Base-by-base conservation (phyloP, 179 eudicot genomes). In the Nepenthes alata region DNA sequence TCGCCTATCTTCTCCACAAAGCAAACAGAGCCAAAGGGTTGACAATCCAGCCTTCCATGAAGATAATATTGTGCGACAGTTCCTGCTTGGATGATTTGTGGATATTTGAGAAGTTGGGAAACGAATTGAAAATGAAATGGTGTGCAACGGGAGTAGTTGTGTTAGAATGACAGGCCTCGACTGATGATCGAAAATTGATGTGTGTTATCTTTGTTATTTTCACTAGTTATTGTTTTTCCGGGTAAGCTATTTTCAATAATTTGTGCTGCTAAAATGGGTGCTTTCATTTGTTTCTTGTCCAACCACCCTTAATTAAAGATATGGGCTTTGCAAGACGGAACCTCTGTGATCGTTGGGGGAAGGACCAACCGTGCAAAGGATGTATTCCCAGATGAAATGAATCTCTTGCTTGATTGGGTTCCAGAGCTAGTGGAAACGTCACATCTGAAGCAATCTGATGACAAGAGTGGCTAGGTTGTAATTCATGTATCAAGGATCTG, bases 241-340 rank as follows among this genome's bases (percentile, higher is more conserved):
- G 2, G 50, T 47, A 11, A 11, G 50, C 8, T 6, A 11, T 47
- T 6, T 6, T 47, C 11, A 6, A 47, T 35, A 12, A 57, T 13
- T 37, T 37, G 11, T 57, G 44, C 45, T 47, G 12, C 11, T 13
- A 50, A 50, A 13, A 50, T 1, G n/a, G 4, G n/a, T 13, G n/a
- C n/a, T 13, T 50, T 11, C 53, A 14, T 58, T 35, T 49, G 64
- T 61, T 1, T 11, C 41, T 37, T 41, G 41, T 34, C 0, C 15
- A 11, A 56, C 25, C 13, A 10, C 39, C 38, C 11, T 11, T 10
- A 47, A 37, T 62, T 25, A 37, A 74, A 93, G 98, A 67, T 93
- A 56, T 93, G 98, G 97, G 98, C 95, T 15, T 73, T 93, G 56
- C 98, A 93, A 87, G 94, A 93, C 66, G 97, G 98, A 82, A 89